A percentile compares a stretch with the other conserved stretches of the same genome.
phyloP scores from a whole-genome alignment of 2,329 filamentous ascomycete species.

The Diaporthe vaccinii region DNA sequence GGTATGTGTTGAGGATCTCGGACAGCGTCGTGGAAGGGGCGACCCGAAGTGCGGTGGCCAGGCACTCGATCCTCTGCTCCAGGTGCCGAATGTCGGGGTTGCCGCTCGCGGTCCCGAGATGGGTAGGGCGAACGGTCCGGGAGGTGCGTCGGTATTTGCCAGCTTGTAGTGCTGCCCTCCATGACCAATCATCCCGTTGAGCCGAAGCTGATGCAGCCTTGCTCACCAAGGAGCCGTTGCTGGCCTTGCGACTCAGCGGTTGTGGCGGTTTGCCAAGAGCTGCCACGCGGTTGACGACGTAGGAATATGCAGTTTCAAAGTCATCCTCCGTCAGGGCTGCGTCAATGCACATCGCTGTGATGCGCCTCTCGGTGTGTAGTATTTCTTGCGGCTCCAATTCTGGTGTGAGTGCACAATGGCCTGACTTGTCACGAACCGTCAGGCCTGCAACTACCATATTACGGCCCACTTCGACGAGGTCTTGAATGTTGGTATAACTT shows the following conservation, averaged over 20 bases:
- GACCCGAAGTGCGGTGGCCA: slow-evolving; percentile 81
- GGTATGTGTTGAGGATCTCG: slow-evolving; percentile 81
- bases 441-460: slow-evolving; percentile 75
- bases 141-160: slow-evolving; percentile 77
- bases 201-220: slow-evolving; percentile 41
- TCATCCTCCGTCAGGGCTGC: slow-evolving; percentile 79
- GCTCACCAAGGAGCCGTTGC: slow-evolving; percentile 42
- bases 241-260: slow-evolving; percentile 43
- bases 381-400: slow-evolving; percentile 50
- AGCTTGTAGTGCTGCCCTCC: slow-evolving; percentile 84
- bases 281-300: slow-evolving; percentile 79
- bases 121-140: slow-evolving; percentile 67
- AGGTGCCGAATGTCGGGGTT: slow-evolving; percentile 77
- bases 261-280: slow-evolving; percentile 46
- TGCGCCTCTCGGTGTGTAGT: slow-evolving; percentile 69
- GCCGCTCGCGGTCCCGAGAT: slow-evolving; percentile 71
- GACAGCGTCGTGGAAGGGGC: slow-evolving; percentile 78
- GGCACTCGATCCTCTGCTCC: slow-evolving; percentile 84
- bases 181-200: slow-evolving; percentile 75
- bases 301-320: slow-evolving; percentile 90
- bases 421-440: slow-evolving; percentile 50
- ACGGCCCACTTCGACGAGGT: slow-evolving; percentile 77
- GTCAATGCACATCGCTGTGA: slow-evolving; percentile 85
- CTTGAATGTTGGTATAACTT: slow-evolving; percentile 81
- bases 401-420: slow-evolving; percentile 44